phyloP scores from a whole-genome alignment of 176 grass and related monocot species.

The Pharus latifolius region DNA sequence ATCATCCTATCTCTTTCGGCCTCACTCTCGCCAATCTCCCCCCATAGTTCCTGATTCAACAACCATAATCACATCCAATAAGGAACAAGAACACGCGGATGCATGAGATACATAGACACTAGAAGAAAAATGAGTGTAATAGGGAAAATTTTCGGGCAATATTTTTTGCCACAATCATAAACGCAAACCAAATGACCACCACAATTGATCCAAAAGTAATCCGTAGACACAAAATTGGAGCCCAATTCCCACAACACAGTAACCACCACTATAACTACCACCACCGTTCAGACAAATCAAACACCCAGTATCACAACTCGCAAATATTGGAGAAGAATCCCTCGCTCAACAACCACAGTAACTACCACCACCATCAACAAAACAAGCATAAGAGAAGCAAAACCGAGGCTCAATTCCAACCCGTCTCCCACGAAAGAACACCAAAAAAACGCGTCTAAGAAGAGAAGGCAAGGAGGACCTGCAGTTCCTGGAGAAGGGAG shows the following conservation, averaged over 20 bases:
- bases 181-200: background rate
- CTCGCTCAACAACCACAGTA: too few species aligned
- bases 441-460: background rate
- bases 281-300: background rate
- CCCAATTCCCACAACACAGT: background rate
- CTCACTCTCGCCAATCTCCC: conserved; percentile 69
- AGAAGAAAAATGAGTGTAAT: background rate
- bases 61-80: background rate
- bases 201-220: background rate
- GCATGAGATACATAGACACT: background rate
- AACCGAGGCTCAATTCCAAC: background rate
- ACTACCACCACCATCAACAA: background rate
- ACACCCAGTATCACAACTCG: background rate
- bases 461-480: conserved; percentile 23
- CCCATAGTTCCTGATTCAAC: conserved; percentile 58
- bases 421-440: background rate
- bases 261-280: too few species aligned
- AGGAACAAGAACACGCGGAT: background rate
- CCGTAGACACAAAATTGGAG: too few species aligned
- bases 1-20: conserved; percentile 66
- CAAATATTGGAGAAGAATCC: too few species aligned
- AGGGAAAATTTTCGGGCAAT: background rate
- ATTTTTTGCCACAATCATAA: background rate
- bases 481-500: conserved; percentile 71
- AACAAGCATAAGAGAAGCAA: background rate